Evolutionary conservation across 345 rosid species (phyloP).

Genomic region (Heritiera fomes): DNA sequence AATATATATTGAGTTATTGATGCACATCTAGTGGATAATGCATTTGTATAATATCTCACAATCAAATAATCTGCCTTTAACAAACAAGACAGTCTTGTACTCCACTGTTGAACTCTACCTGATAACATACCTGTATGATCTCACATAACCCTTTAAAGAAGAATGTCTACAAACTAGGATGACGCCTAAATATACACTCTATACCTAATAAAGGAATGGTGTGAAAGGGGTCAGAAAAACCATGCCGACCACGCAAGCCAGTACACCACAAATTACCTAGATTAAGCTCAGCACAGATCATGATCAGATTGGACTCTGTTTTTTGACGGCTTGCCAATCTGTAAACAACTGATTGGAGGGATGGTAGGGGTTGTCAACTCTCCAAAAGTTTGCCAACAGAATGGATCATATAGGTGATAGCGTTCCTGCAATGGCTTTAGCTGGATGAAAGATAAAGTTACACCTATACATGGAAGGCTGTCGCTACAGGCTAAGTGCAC

Average conservation of each 20-base stretch:
- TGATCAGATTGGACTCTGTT: slow-evolving; percentile 61
- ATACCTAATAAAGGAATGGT: slow-evolving; percentile 37
- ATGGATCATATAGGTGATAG: slow-evolving; percentile 82
- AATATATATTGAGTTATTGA: slow-evolving; percentile 3
- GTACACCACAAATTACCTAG: slow-evolving; percentile 34
- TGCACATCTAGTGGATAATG: background rate
- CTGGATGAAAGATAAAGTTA: slow-evolving; percentile 65
- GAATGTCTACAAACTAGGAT: slow-evolving; percentile 4
- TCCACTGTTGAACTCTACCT: background rate
- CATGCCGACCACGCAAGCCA: slow-evolving; percentile 53
- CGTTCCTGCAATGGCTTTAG: slow-evolving; percentile 66
- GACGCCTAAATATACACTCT: slow-evolving; percentile 29
- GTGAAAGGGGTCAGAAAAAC: slow-evolving; percentile 55
- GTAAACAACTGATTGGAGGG: slow-evolving; percentile 87
- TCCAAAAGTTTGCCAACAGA: slow-evolving; percentile 94
- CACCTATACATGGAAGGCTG: slow-evolving; percentile 75
- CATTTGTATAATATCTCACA: slow-evolving; percentile 10
- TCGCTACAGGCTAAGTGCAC: slow-evolving; percentile 96
- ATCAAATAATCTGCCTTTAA: slow-evolving; percentile 18
- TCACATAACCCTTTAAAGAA: background rate
- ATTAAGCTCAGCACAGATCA: slow-evolving; percentile 59
- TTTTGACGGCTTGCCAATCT: slow-evolving; percentile 79
- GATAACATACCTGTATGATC: slow-evolving; percentile 6
- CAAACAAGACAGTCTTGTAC: slow-evolving; percentile 3
- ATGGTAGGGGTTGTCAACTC: slow-evolving; percentile 68